A percentile compares a stretch with the other conserved stretches of the same genome.
Evolutionary conservation across 129 eudicot species (phyloP).

Genomic region (Sambucus nigra): DNA sequence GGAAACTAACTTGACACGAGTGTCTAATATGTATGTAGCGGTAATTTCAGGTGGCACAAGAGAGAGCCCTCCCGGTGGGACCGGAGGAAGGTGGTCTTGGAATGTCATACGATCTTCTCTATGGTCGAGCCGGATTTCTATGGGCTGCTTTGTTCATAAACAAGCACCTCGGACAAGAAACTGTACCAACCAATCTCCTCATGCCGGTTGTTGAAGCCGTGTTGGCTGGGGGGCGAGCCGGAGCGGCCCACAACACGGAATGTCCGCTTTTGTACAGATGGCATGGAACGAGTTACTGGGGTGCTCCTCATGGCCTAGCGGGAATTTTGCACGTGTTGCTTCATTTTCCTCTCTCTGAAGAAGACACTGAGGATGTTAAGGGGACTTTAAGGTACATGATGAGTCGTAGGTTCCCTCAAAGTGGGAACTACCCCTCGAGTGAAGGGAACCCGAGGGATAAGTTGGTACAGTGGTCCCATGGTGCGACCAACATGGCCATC

Average conservation of each 20-base stretch:
- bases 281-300: constrained; percentile 94
- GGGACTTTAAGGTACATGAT: constrained; percentile 76
- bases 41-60: constrained; percentile 53
- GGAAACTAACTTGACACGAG: too few relatives aligned
- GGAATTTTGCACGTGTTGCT: constrained; percentile 79
- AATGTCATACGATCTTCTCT: constrained; percentile 89
- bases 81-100: constrained; percentile 93
- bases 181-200: constrained; percentile 40
- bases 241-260: constrained; percentile 45
- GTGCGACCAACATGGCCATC: constrained; percentile 70
- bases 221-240: constrained; percentile 79
- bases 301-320: constrained; percentile 92
- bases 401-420: constrained; percentile 74
- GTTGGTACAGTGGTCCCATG: constrained; percentile 92
- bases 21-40: not conserved
- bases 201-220: constrained; percentile 65
- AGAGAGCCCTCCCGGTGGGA: constrained; percentile 84
- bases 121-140: constrained; percentile 82
- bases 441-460: constrained; percentile 81
- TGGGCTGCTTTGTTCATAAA: constrained; percentile 86
- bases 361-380: constrained; percentile 67
- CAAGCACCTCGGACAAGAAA: constrained; percentile 46
- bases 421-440: constrained; percentile 80
- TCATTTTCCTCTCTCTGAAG: constrained; percentile 50
- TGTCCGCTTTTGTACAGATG: constrained; percentile 85